A percentile compares a stretch with the other conserved stretches of the same genome.
These are phyloP conservation scores for Penicillium subrubescens DNA, from an alignment of 495 filamentous ascomycete species.

Conservation along the genomic window DNA sequence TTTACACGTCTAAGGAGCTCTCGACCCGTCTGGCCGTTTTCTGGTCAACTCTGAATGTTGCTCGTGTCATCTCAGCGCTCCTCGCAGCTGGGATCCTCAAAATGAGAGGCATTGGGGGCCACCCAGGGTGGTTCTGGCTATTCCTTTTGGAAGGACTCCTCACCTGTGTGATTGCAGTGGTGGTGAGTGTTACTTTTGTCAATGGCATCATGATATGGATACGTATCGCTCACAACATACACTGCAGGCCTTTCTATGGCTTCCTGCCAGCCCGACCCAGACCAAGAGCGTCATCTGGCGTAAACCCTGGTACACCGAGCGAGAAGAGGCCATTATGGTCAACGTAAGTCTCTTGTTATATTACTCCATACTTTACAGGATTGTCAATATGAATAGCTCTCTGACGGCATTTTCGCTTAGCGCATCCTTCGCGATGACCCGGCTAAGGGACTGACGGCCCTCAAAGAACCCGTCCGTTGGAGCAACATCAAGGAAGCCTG, in stretches of 20 bases:
- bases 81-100: slow-evolving; percentile 2
- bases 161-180: not conserved
- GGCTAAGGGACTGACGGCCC: not conserved
- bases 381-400: not conserved
- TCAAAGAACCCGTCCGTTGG: not conserved
- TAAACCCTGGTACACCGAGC: slow-evolving; percentile 1
- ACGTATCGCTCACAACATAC: not conserved
- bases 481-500: slow-evolving; percentile 2
- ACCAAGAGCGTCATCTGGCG: slow-evolving; percentile 1
- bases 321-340: not conserved
- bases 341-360: not conserved
- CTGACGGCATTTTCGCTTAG: not conserved
- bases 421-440: slow-evolving; percentile 1
- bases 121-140: not conserved
- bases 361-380: not conserved
- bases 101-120: not conserved
- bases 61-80: slow-evolving; percentile 3
- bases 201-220: not conserved
- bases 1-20: not conserved
- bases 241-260: not conserved
- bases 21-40: not conserved
- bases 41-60: slow-evolving; percentile 4
- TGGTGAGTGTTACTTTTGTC: not conserved
- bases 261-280: not conserved
- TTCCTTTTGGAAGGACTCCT: not conserved